Conservation (phyloP, 345 rosid species). For the Aurinia saxatilis region DNA sequence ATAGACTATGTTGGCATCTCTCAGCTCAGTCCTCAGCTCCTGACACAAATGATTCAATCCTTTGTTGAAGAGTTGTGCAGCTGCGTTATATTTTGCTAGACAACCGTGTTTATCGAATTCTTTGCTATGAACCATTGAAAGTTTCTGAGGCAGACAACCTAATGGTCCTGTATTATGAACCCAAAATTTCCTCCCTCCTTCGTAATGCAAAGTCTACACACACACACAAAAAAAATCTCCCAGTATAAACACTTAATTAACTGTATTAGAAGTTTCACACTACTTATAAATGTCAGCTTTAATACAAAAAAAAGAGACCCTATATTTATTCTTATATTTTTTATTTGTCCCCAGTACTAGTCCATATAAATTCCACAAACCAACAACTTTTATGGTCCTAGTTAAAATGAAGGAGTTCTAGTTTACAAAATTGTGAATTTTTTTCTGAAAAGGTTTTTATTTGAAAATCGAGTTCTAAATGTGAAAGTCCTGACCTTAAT, state of each 20-base stretch:
- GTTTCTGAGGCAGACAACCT: conserved; percentile 87
- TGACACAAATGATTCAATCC: conserved; percentile 41
- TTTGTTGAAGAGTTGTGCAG: conserved; percentile 59
- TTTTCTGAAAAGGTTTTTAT: no score
- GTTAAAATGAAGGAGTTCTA: no score
- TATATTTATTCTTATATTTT: no score
- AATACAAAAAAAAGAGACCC: no score
- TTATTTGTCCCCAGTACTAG: no score
- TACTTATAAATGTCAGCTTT: background rate
- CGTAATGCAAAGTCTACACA: conserved; percentile 45
- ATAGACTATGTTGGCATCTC: conserved; percentile 51
- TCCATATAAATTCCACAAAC: no score
- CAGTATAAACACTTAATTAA: background rate
- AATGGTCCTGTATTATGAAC: conserved; percentile 86
- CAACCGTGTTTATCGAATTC: conserved; percentile 54
- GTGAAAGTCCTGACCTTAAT: conserved; percentile 37
- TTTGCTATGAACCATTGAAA: conserved; percentile 38
- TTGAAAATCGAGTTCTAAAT: background rate
- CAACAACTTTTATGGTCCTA: no score
- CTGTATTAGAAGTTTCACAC: background rate
- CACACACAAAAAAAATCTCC: no score
- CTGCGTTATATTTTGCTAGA: conserved; percentile 47
- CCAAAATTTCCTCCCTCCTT: conserved; percentile 84
- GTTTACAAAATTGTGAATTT: no score
- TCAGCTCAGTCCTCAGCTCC: conserved; percentile 40